Conservation (phyloP, 2,329 filamentous ascomycete species). For the Trematosphaeria pertusa region DNA sequence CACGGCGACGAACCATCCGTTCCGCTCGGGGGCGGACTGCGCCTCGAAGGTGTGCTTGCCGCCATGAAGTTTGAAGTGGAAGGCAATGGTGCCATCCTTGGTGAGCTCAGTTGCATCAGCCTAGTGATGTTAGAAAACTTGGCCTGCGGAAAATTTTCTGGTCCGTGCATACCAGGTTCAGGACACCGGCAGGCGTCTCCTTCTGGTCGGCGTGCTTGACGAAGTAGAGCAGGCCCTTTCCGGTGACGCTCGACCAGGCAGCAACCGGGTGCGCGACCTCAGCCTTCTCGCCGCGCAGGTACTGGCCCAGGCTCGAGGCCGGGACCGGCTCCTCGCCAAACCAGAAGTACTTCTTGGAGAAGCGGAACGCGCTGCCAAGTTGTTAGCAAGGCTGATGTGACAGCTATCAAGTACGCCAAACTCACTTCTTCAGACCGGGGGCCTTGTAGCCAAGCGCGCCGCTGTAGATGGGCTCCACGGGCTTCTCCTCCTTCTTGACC, state of each 20-base stretch:
- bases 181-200: conserved; percentile 77
- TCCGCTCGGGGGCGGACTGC: conserved; percentile 74
- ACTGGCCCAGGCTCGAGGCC: conserved; percentile 74
- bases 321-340: conserved; percentile 71
- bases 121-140: conserved; percentile 51
- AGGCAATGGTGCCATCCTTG: conserved; percentile 79
- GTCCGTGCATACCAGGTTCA: conserved; percentile 75
- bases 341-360: conserved; percentile 89
- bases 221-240: conserved; percentile 93
- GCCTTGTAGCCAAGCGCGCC: conserved; percentile 90
- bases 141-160: background rate
- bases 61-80: conserved; percentile 82
- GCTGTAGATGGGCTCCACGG: conserved; percentile 75
- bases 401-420: conserved; percentile 11
- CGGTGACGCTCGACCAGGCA: conserved; percentile 91
- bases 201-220: conserved; percentile 85
- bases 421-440: conserved; percentile 88
- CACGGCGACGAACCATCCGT: conserved; percentile 88
- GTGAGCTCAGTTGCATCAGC: conserved; percentile 74
- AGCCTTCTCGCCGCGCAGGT: conserved; percentile 89
- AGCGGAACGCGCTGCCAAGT: conserved; percentile 77
- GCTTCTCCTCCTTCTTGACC: conserved; percentile 54
- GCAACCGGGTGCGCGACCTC: conserved; percentile 78
- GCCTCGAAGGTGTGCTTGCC: conserved; percentile 97
- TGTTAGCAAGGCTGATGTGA: conserved; percentile 16